Evolutionary conservation across 129 eudicot species (phyloP).

Genomic region (Lonicera japonica): DNA sequence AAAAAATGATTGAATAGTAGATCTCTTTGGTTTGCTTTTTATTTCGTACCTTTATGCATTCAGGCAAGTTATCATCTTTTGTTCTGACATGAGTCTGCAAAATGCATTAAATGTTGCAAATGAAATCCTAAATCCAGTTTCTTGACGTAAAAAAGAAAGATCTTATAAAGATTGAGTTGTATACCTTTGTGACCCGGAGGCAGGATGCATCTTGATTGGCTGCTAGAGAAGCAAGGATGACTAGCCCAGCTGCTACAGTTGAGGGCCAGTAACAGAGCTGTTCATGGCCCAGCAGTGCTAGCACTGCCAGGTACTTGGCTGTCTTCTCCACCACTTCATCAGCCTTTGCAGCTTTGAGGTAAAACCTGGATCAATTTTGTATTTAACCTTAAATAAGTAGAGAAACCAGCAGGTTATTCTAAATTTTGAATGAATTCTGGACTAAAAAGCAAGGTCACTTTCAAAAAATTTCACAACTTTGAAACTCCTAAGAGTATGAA

Average conservation of each 20-base stretch:
- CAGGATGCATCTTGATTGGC: constrained; percentile 52
- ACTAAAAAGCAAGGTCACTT: too few relatives aligned
- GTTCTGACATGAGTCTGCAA: constrained; percentile 54
- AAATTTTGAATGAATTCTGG: too few relatives aligned
- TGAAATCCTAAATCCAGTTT: constrained; percentile 6
- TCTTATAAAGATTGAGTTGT: not conserved
- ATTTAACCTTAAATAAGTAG: constrained; percentile 19
- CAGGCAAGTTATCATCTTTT: constrained; percentile 57
- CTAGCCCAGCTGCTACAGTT: constrained; percentile 90
- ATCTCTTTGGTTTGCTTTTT: not conserved
- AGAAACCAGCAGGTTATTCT: not conserved
- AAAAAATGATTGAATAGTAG: not conserved
- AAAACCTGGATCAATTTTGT: constrained; percentile 46
- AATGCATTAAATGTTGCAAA: constrained; percentile 3
- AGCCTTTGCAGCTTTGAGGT: constrained; percentile 85
- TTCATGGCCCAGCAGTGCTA: constrained; percentile 62
- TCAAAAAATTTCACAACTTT: not conserved
- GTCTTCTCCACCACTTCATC: constrained; percentile 48
- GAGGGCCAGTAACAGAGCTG: constrained; percentile 90
- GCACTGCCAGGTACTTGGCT: constrained; percentile 63
- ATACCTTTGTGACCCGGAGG: constrained; percentile 51
- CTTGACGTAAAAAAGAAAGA: not conserved
- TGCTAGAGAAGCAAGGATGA: constrained; percentile 62
- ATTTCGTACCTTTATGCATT: constrained; percentile 71
- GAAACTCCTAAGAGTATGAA: constrained; percentile 1